Evolutionary conservation across 2,329 filamentous ascomycete genomes (phyloP).

Genomic region (Drechslerella stenobrocha): DNA sequence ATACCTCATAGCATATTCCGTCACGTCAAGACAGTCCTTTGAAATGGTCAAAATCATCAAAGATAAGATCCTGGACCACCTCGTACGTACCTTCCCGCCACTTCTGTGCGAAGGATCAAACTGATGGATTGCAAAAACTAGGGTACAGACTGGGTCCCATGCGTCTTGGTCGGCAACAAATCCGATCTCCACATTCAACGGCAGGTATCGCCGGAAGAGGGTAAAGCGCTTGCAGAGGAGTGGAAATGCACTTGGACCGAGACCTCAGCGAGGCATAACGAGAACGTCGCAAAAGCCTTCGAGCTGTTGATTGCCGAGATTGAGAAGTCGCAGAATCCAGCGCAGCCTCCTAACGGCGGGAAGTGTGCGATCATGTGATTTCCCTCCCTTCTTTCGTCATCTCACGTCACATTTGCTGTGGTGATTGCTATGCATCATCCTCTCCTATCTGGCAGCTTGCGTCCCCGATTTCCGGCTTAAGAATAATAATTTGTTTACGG

Average conservation of each 20-base stretch:
- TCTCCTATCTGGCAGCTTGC: neutral
- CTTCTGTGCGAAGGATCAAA: neutral
- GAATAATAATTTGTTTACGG: neutral
- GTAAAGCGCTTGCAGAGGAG: conserved; percentile 79
- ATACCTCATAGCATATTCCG: conserved; percentile 98
- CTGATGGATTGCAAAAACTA: conserved; percentile 55
- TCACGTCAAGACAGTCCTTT: conserved; percentile 88
- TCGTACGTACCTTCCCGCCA: conserved; percentile 63
- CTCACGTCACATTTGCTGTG: neutral
- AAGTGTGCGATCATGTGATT: conserved; percentile 85
- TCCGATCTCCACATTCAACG: conserved; percentile 91
- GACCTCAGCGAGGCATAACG: conserved; percentile 88
- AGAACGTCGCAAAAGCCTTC: conserved; percentile 89
- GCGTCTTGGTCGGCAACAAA: conserved; percentile 97
- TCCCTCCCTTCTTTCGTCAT: conserved; percentile 1
- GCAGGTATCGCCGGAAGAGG: conserved; percentile 83
- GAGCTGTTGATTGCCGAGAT: conserved; percentile 93
- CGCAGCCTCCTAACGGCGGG: conserved; percentile 74
- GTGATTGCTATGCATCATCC: neutral
- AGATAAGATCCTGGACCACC: conserved; percentile 94
- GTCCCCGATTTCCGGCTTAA: neutral
- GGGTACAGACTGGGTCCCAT: conserved; percentile 89
- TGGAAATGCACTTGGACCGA: conserved; percentile 93
- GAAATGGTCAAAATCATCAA: conserved; percentile 96
- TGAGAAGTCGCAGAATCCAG: conserved; percentile 89